Base-by-base conservation (phyloP, 2,329 filamentous ascomycete species). In the Gnomoniopsis smithogilvyi region DNA sequence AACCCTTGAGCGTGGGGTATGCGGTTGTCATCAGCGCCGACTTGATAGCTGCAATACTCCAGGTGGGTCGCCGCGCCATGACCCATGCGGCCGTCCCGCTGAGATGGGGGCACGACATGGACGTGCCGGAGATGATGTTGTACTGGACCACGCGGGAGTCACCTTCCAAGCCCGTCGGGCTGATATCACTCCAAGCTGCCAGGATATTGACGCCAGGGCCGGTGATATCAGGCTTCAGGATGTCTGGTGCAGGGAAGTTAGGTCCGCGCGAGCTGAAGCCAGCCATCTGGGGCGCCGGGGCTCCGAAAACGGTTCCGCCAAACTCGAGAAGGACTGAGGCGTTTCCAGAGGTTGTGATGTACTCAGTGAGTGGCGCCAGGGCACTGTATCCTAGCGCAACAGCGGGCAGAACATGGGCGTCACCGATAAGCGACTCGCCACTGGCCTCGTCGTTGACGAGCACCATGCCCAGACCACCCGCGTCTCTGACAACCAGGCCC, bases 21-120 rank as follows among this genome's bases (percentile, higher is more conserved):
- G 54, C 34, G 1, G 54, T 17, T 17, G 54, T 56, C 54, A 64
- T 64, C 26, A 64, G 50, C 19, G 62, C 62, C 0, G 60, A 63
- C 41, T 57, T 50, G 22, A 64, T 30, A 2, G 38, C 60, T 3
- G 60, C 57, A 10, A 49, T 34, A 19, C 57, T 63, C 62, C 62
- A 64, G 3, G 36, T 47, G 6, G 62, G 62, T 8, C 58, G 57
- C 3, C 54, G 45, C 19, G 60, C 62, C 58, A 62, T 58, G 38
- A 64, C 51, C 24, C 52, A 63, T 8, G 61, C 43, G 4, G 58
- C 62, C 1, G 62, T 34, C 14, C 62, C 62, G 33, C 54, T 58
- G 36, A 64, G n/a, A 54, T 64, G 62, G n/a, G 60, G 60, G 24
- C 60, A 62, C 1, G 60, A 56, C 62, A 64, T 64, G 15, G 57